phyloP scores from a whole-genome alignment of 148 eudicot genomes.

The Rhododendron simsii region DNA sequence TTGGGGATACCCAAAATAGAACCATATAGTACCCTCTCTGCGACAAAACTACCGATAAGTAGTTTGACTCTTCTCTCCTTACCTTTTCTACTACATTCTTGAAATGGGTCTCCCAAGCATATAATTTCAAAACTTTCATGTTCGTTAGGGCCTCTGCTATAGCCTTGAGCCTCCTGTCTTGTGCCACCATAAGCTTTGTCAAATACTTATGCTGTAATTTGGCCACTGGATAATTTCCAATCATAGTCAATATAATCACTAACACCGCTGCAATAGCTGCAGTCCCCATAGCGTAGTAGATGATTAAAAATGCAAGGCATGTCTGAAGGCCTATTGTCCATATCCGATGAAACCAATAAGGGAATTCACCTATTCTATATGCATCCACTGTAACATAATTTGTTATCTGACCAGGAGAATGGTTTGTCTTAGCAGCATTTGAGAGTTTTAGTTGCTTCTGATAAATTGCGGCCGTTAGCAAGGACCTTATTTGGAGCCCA shows the following conservation, averaged over 20 bases:
- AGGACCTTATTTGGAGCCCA: conserved; percentile 50
- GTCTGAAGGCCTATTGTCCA: conserved; percentile 57
- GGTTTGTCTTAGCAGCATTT: conserved; percentile 27
- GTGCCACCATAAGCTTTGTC: conserved; percentile 47
- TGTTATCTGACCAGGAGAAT: conserved; percentile 50
- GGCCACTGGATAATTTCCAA: conserved; percentile 46
- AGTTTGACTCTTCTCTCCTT: conserved; percentile 34
- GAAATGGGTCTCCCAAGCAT: conserved; percentile 64
- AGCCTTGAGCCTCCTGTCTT: conserved; percentile 43
- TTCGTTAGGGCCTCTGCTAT: conserved; percentile 39
- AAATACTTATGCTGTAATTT: conserved; percentile 43
- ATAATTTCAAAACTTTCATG: conserved; percentile 57
- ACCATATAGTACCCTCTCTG: conserved; percentile 32
- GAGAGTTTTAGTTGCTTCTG: conserved; percentile 50
- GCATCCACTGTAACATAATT: conserved; percentile 56
- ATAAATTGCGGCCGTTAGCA: conserved; percentile 49
- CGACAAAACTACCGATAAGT: conserved; percentile 27
- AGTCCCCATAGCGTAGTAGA: conserved; percentile 33
- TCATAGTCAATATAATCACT: conserved; percentile 27
- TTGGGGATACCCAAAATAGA: conserved; percentile 46
- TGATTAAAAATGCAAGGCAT: conserved; percentile 34
- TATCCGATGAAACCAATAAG: conserved; percentile 52
- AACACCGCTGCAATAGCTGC: conserved; percentile 37
- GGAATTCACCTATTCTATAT: conserved; percentile 53
- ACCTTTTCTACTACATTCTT: conserved; percentile 25